Evolutionary conservation across 176 grass and related monocot species (phyloP).

Genomic region (Carex littledalei): DNA sequence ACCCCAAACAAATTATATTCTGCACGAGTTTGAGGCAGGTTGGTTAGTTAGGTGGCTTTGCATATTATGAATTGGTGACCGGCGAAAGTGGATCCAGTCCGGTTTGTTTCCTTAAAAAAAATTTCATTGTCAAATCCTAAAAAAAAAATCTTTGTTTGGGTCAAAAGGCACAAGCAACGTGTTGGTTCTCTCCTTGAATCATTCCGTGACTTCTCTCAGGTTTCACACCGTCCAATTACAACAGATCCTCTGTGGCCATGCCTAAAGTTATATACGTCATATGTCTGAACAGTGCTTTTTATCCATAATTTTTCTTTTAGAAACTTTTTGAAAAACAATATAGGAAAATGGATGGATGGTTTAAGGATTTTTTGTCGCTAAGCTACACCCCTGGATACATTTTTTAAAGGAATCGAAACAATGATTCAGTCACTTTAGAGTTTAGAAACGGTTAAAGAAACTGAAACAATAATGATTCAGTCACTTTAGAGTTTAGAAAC

Average conservation of each 20-base stretch:
- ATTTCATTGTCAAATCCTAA: neutral
- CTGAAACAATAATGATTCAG: too few relatives aligned
- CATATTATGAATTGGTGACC: neutral
- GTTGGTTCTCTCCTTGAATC: conserved; percentile 7
- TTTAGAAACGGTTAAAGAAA: too few relatives aligned
- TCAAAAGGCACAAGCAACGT: conserved; percentile 2
- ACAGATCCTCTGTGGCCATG: neutral
- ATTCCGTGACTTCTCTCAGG: conserved; percentile 4
- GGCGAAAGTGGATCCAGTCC: neutral
- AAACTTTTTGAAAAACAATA: too few relatives aligned
- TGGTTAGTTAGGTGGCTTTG: neutral
- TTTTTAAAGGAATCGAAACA: too few relatives aligned
- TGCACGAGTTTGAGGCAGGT: neutral
- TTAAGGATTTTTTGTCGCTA: too few relatives aligned
- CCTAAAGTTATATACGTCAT: neutral
- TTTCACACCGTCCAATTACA: neutral
- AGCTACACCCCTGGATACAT: too few relatives aligned
- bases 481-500: too few relatives aligned
- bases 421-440: too few relatives aligned
- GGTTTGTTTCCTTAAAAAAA: neutral
- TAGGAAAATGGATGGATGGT: too few relatives aligned
- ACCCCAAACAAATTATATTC: neutral
- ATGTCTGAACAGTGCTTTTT: too few relatives aligned
- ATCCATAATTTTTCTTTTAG: too few relatives aligned
- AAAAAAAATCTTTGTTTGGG: neutral